Evolutionary conservation across 2,329 filamentous ascomycete genomes (phyloP).

Genomic region (Exophiala aquamarina): DNA sequence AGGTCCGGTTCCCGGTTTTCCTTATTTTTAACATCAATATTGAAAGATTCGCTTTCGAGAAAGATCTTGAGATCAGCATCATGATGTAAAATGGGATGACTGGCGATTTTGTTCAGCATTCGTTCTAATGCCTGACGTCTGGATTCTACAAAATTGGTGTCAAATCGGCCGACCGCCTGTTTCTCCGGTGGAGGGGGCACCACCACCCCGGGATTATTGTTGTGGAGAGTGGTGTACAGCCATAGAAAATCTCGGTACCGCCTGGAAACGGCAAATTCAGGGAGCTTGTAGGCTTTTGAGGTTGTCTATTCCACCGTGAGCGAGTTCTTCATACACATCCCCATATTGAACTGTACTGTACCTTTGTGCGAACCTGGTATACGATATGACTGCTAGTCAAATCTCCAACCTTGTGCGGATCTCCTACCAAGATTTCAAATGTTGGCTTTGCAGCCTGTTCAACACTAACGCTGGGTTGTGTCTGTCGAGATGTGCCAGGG

Average conservation of each 20-base stretch:
- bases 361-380: constrained; percentile 91
- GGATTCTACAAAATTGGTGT: constrained; percentile 94
- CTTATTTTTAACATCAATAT: constrained; percentile 95
- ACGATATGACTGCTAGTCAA: constrained; percentile 96
- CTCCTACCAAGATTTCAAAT: constrained; percentile 88
- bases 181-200: constrained; percentile 97
- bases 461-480: constrained; percentile 78
- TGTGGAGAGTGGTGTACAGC: constrained; percentile 93
- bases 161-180: constrained; percentile 93
- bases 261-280: constrained; percentile 89
- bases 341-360: constrained; percentile 41
- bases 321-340: constrained; percentile 7
- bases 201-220: constrained; percentile 91
- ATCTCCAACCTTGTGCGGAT: constrained; percentile 97
- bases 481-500: constrained; percentile 50
- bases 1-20: constrained; percentile 85
- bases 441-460: constrained; percentile 91
- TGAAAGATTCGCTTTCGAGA: constrained; percentile 93
- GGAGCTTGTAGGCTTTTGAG: constrained; percentile 90
- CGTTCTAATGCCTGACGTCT: constrained; percentile 87
- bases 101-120: constrained; percentile 95
- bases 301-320: constrained; percentile 64
- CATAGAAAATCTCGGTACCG: constrained; percentile 96
- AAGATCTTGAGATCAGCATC: constrained; percentile 95
- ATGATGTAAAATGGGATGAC: constrained; percentile 86